Evolutionary conservation across 2,329 filamentous ascomycete species (phyloP).

Genomic region (Neonectria sp.): DNA sequence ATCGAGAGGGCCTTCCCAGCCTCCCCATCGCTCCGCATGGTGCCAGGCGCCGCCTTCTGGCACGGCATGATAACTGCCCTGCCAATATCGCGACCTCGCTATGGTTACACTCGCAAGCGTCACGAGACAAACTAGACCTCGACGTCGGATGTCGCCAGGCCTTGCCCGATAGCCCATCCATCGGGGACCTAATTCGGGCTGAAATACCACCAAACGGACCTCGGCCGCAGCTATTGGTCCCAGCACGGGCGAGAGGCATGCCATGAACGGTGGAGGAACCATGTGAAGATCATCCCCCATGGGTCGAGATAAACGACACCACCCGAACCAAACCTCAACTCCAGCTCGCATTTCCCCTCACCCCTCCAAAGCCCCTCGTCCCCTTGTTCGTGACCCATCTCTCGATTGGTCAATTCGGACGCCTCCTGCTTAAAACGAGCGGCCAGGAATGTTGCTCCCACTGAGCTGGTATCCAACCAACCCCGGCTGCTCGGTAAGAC

Average conservation of each 20-base stretch:
- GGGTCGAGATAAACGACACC: slow-evolving; percentile 5
- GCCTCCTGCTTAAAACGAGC: too few species aligned
- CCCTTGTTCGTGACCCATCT: not conserved
- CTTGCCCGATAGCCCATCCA: not conserved
- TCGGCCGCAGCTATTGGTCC: not conserved
- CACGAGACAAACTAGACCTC: not conserved
- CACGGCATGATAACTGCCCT: not conserved
- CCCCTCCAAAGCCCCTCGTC: not conserved
- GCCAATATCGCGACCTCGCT: not conserved
- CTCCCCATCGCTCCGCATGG: not conserved
- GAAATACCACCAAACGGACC: not conserved
- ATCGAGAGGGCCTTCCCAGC: not conserved
- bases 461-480: not conserved
- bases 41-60: not conserved
- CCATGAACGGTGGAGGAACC: not conserved
- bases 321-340: not conserved
- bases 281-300: slow-evolving; percentile 4
- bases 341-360: not conserved
- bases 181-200: not conserved
- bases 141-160: slow-evolving; percentile 1
- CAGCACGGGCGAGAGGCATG: slow-evolving; percentile 1
- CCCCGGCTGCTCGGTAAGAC: not conserved
- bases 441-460: not conserved
- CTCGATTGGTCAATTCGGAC: not conserved
- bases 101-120: slow-evolving; percentile 14